Base-by-base conservation (phyloP, 2,329 filamentous ascomycete genomes). In the Pseudogymnoascus sp. region DNA sequence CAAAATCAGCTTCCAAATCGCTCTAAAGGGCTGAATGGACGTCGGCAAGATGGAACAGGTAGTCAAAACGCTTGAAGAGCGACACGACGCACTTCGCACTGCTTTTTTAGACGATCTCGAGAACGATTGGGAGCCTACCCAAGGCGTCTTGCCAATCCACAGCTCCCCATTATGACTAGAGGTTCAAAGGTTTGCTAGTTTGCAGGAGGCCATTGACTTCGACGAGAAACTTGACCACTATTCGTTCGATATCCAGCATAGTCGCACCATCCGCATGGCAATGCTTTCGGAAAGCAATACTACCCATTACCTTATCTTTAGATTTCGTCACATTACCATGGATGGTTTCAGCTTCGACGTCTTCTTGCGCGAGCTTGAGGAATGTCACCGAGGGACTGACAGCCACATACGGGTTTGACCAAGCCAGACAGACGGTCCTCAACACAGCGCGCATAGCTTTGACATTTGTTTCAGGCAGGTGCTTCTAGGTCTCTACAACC, bases 181-280 rank as follows among this genome's bases (percentile, higher is more conserved):
- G 35, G 35, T 38, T 38, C 35, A 38, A 2, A 38, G n/a, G 13
- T 8, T 38, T 38, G 5, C 35, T 38, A 7, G 35, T 38, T 38
- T 38, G 15, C 35, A 38, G 35, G 35, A 38, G 36, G 36, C 36
- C 36, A 40, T 40, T 40, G 36, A 17, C n/a, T 40, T 40, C 9
- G 17, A 67, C 61, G 17, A 69, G 23, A 28, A 69, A 6, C 67
- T 74, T 63, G 67, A 66, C 61, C 59, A 67, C 0, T 68, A 78
- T 62, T 64, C 69, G 1, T 81, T 74, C 33, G 74, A 79, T 61
- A 63, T 83, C 9, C 71, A 71, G n/a, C 67, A 67, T 6, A 76
- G 78, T 10, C 68, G 77, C 5, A 62, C 69, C 1, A 62, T 78
- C 6, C 68, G 71, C 6, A 66, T 78, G 3, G 61, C 68, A 4